phyloP scores from a whole-genome alignment of 176 grass and related monocot species.

The Raddia distichophylla region DNA sequence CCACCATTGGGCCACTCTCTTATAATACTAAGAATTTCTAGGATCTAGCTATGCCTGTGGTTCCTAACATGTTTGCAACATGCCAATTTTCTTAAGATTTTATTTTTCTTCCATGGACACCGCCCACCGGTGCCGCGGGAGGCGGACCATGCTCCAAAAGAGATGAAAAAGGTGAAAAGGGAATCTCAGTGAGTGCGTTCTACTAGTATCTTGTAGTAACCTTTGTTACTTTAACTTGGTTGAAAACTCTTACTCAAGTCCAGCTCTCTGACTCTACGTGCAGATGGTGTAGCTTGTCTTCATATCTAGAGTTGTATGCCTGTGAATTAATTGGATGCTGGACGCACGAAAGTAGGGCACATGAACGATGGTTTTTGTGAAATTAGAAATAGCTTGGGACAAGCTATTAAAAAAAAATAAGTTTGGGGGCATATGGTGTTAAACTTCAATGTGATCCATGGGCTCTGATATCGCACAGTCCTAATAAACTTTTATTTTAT shows the following conservation, averaged over 20 bases:
- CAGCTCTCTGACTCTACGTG: too few species aligned
- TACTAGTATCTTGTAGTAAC: neutral
- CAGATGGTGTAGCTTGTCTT: neutral
- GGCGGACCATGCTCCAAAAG: neutral
- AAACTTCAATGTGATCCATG: neutral
- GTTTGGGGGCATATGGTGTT: too few species aligned
- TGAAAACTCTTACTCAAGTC: neutral
- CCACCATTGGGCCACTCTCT: too few species aligned
- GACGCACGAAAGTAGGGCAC: too few species aligned
- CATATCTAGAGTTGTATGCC: neutral
- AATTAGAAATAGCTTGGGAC: neutral
- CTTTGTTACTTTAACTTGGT: neutral
- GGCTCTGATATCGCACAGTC: neutral
- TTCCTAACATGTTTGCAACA: neutral
- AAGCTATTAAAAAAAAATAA: too few species aligned
- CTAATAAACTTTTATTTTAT: neutral
- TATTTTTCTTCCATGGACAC: neutral
- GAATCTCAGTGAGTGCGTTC: neutral
- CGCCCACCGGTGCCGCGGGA: too few species aligned
- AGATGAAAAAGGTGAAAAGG: neutral
- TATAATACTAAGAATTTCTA: too few species aligned
- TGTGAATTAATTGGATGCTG: neutral
- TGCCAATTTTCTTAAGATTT: neutral
- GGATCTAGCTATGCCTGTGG: neutral
- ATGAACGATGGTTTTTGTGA: neutral